These are phyloP conservation scores for Byssoonygena ceratinophila DNA, from an alignment of 2,329 filamentous ascomycete species.

Conservation along the genomic window DNA sequence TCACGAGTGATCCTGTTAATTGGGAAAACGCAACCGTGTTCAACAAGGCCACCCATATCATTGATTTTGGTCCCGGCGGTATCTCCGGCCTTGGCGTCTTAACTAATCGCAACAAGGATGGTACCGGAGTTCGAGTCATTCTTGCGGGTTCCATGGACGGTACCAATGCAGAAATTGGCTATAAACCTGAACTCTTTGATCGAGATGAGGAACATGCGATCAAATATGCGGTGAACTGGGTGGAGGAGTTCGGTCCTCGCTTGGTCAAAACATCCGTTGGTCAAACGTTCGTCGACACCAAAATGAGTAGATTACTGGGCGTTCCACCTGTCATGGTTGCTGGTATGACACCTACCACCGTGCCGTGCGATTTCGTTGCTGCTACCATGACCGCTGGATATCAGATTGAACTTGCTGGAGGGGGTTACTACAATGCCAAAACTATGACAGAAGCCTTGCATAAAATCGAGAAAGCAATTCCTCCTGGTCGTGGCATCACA, in stretches of 20 bases:
- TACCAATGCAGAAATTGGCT: constrained; percentile 80
- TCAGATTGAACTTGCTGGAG: constrained; percentile 79
- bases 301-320: constrained; percentile 80
- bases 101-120: constrained; percentile 98
- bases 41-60: constrained; percentile 78
- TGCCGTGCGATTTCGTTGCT: constrained; percentile 83
- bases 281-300: constrained; percentile 87
- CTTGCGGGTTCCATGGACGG: constrained; percentile 88
- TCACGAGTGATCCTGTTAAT: constrained; percentile 85
- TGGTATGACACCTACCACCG: constrained; percentile 85
- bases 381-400: constrained; percentile 94
- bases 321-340: constrained; percentile 81
- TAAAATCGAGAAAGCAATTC: constrained; percentile 76
- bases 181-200: constrained; percentile 96
- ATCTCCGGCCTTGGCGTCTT: constrained; percentile 92
- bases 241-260: constrained; percentile 90
- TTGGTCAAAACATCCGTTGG: constrained; percentile 82
- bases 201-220: constrained; percentile 90
- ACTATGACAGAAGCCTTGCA: constrained; percentile 70
- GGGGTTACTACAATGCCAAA: constrained; percentile 76
- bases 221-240: constrained; percentile 93
- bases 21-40: constrained; percentile 95
- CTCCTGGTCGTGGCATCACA: constrained; percentile 75
- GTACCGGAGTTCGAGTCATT: constrained; percentile 92
- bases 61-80: constrained; percentile 94